Evolutionary conservation across 495 filamentous ascomycete species (phyloP).

Genomic region (Chaetomium cochliodes): DNA sequence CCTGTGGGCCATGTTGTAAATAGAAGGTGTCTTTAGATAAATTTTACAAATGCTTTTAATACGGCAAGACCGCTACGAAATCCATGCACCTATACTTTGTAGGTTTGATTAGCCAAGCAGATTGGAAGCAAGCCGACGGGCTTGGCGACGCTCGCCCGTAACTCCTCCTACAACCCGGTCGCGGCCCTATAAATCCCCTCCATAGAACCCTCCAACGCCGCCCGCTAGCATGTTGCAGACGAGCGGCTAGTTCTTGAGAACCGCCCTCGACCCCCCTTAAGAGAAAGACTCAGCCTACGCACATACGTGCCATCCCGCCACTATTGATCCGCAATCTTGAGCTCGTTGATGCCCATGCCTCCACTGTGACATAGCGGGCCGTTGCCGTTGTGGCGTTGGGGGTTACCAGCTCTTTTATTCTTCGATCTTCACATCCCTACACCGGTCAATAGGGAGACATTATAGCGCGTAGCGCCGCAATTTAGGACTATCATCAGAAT

Average conservation of each 20-base stretch:
- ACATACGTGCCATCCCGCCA: neutral
- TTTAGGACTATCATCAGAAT: neutral
- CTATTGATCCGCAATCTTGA: neutral
- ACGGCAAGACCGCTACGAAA: too few species aligned
- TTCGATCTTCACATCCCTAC: slow-evolving; percentile 1
- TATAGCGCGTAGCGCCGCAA: too few species aligned
- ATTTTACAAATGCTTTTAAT: too few species aligned
- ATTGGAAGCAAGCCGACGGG: too few species aligned
- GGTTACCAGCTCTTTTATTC: neutral
- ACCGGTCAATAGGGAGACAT: neutral
- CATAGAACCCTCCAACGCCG: neutral
- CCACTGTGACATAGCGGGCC: slow-evolving; percentile 2
- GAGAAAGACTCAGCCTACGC: neutral
- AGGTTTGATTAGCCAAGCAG: too few species aligned
- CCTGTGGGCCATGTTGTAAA: too few species aligned
- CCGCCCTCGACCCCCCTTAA: neutral
- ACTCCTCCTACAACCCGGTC: too few species aligned
- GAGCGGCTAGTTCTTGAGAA: neutral
- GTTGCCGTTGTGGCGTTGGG: slow-evolving; percentile 3
- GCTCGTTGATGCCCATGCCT: neutral
- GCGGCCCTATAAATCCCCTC: neutral
- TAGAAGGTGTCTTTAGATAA: too few species aligned
- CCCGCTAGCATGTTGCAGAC: neutral
- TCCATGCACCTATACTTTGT: too few species aligned
- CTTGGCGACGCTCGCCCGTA: too few species aligned